Percentiles rank a stretch among this genome's conserved stretches.
phyloP scores from a whole-genome alignment of 2,329 filamentous ascomycete species.

The Plenodomus lindquistii region DNA sequence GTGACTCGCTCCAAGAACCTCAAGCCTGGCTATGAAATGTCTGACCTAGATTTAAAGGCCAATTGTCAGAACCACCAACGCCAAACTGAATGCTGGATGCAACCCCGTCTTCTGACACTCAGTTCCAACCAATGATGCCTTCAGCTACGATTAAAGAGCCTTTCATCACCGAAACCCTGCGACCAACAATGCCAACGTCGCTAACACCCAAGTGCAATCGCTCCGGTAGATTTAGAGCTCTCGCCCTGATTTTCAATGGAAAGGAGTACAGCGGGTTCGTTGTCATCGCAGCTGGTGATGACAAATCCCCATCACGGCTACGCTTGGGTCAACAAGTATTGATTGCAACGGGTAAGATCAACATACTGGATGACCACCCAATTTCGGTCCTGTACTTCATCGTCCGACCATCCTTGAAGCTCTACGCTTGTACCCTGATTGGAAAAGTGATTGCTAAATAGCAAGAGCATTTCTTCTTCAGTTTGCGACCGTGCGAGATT shows the following conservation, averaged over 20 bases:
- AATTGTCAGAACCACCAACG: no score
- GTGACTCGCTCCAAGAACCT: no score
- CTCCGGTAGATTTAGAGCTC: slow-evolving; percentile 21
- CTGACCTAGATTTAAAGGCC: no score
- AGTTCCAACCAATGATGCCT: slow-evolving; percentile 44
- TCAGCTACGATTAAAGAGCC: slow-evolving; percentile 31
- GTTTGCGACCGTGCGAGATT: slow-evolving; percentile 7
- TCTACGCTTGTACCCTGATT: slow-evolving; percentile 31
- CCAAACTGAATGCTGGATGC: no score
- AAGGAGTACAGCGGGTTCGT: slow-evolving; percentile 33
- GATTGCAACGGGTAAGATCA: neutral
- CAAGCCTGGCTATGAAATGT: no score
- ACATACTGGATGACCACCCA: slow-evolving; percentile 41
- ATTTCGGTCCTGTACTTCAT: slow-evolving; percentile 8
- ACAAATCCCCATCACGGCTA: slow-evolving; percentile 40
- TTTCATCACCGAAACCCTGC: slow-evolving; percentile 37
- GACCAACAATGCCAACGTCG: slow-evolving; percentile 37
- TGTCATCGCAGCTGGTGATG: slow-evolving; percentile 1
- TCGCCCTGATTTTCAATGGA: slow-evolving; percentile 9
- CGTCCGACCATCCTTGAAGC: slow-evolving; percentile 24
- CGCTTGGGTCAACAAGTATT: neutral
- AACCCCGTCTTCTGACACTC: no score
- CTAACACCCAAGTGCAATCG: slow-evolving; percentile 37
- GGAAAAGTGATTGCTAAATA: slow-evolving; percentile 34
- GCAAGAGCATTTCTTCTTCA: slow-evolving; percentile 27